Evolutionary conservation across 2,329 filamentous ascomycete genomes (phyloP).

Genomic region (Nigrospora osmanthi): DNA sequence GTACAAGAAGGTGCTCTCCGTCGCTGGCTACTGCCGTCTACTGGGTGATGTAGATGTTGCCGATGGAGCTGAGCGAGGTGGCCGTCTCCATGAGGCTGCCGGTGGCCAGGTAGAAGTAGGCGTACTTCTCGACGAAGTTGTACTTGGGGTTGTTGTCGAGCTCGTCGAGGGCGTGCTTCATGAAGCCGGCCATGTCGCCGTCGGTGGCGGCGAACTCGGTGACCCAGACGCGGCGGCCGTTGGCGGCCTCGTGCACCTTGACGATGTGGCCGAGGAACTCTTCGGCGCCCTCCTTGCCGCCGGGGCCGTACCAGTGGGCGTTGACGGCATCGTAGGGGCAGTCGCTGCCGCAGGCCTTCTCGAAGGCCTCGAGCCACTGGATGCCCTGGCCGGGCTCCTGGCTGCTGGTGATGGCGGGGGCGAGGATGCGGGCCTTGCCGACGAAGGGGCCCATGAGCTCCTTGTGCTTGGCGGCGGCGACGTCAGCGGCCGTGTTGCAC

Average conservation of each 20-base stretch:
- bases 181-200: slow-evolving; percentile 37
- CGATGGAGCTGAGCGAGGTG: slow-evolving; percentile 34
- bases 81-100: slow-evolving; percentile 32
- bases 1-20: slow-evolving; percentile 9
- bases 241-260: slow-evolving; percentile 35
- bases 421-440: slow-evolving; percentile 44
- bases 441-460: slow-evolving; percentile 46
- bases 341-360: slow-evolving; percentile 38
- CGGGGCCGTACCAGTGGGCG: slow-evolving; percentile 56
- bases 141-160: slow-evolving; percentile 37
- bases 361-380: slow-evolving; percentile 46
- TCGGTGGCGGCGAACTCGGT: slow-evolving; percentile 55
- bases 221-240: slow-evolving; percentile 48
- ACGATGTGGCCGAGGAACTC: slow-evolving; percentile 48
- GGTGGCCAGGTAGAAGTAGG: slow-evolving; percentile 46
- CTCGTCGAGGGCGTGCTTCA: slow-evolving; percentile 37
- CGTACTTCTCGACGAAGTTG: slow-evolving; percentile 45
- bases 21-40: slow-evolving; percentile 8
- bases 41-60: slow-evolving; percentile 38
- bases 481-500: slow-evolving; percentile 45
- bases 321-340: slow-evolving; percentile 54
- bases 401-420: slow-evolving; percentile 58
- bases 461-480: slow-evolving; percentile 45
- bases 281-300: slow-evolving; percentile 28
- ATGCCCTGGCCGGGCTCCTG: slow-evolving; percentile 40